Percentiles rank a stretch among this genome's conserved stretches.
These are phyloP conservation scores for Casuarina cunninghamiana DNA, from an alignment of 306 rosid genomes.

Conservation along the genomic window DNA sequence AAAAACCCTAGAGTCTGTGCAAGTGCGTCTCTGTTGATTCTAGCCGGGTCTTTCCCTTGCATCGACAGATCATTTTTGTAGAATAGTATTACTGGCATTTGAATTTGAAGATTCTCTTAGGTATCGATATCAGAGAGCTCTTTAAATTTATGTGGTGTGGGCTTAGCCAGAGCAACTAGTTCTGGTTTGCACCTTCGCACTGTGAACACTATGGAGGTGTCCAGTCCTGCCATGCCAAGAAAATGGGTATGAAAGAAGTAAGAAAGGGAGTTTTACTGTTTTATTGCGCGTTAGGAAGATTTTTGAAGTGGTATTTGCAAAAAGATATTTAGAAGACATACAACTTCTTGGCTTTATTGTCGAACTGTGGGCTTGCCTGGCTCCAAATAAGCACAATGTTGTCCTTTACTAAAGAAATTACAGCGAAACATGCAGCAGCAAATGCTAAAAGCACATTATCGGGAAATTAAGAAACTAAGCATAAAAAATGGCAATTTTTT, in stretches of 20 bases:
- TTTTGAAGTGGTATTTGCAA: too few species aligned
- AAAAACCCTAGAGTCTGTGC: slow-evolving; percentile 18
- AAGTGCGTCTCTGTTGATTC: slow-evolving; percentile 34
- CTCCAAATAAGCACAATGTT: too few species aligned
- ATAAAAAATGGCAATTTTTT: too few species aligned
- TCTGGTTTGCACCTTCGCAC: slow-evolving; percentile 33
- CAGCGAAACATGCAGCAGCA: too few species aligned
- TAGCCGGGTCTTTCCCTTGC: slow-evolving; percentile 33
- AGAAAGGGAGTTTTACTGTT: neutral
- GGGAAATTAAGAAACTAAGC: too few species aligned
- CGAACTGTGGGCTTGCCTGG: too few species aligned
- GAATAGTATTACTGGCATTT: slow-evolving; percentile 38
- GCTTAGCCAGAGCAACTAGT: slow-evolving; percentile 31
- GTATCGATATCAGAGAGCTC: slow-evolving; percentile 45
- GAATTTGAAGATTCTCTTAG: slow-evolving; percentile 43
- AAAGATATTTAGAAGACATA: too few species aligned
- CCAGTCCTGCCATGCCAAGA: neutral
- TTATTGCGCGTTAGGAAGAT: too few species aligned
- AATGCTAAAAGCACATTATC: too few species aligned
- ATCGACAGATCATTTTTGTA: slow-evolving; percentile 30
- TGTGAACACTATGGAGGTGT: slow-evolving; percentile 22
- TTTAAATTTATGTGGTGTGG: slow-evolving; percentile 31
- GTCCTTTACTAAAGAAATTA: too few species aligned
- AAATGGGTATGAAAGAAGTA: neutral
- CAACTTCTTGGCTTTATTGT: too few species aligned